Conservation (phyloP, 768 basidiomycete genomes). For the Jaapia argillacea region DNA sequence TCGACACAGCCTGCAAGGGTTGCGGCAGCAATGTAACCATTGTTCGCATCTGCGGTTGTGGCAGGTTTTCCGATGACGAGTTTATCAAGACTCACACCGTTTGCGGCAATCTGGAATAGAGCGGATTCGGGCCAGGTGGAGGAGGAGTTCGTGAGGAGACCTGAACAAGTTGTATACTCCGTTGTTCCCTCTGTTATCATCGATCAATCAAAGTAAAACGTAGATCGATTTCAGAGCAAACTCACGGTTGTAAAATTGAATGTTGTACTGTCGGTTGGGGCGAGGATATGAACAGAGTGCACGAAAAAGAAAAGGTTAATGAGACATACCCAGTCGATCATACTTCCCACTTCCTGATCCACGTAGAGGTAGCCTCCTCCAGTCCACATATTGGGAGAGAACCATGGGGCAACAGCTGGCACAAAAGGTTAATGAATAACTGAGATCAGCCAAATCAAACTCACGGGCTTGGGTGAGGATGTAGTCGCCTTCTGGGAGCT, state of each 20-base stretch:
- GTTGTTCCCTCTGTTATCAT: conserved; percentile 37
- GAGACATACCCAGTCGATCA: conserved; percentile 33
- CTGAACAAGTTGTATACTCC: conserved; percentile 56
- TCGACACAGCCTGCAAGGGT: conserved; percentile 50
- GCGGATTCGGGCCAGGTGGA: conserved; percentile 52
- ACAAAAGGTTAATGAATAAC: conserved; percentile 9
- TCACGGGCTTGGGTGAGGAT: conserved; percentile 27
- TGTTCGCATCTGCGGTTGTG: conserved; percentile 28
- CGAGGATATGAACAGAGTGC: no score
- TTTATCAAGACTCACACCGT: conserved; percentile 35
- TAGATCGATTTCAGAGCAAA: neutral
- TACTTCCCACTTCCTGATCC: conserved; percentile 25
- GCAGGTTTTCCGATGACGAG: conserved; percentile 50
- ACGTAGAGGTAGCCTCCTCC: conserved; percentile 32
- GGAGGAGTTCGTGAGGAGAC: conserved; percentile 50
- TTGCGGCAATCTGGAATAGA: conserved; percentile 40
- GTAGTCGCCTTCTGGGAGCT: conserved; percentile 23
- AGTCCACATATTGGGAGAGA: conserved; percentile 22
- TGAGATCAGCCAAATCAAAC: conserved; percentile 4
- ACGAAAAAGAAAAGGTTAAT: no score
- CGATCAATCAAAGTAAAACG: neutral
- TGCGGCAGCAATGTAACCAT: conserved; percentile 47
- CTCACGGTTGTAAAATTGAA: conserved; percentile 29
- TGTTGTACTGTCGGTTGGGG: conserved; percentile 34
- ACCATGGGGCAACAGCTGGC: conserved; percentile 35